A percentile compares a stretch with the other conserved stretches of the same genome.
These are phyloP conservation scores for Candida suzukii DNA, from an alignment of 805 yeast species.

Conservation along the genomic window DNA sequence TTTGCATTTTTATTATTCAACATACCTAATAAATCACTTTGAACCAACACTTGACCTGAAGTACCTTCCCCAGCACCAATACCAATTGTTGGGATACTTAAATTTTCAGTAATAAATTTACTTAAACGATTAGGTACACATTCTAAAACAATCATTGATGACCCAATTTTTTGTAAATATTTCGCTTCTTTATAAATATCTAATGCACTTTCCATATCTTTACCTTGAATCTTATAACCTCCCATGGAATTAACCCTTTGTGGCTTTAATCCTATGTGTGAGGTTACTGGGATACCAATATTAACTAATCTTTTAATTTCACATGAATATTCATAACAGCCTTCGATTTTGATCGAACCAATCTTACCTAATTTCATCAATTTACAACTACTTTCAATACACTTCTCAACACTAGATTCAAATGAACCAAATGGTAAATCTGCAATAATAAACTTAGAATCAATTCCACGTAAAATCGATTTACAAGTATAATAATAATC, in stretches of 20 bases:
- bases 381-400: slow-evolving; percentile 48
- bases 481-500: slow-evolving; percentile 72
- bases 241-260: slow-evolving; percentile 74
- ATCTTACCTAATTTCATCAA: slow-evolving; percentile 52
- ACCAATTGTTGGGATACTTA: slow-evolving; percentile 81
- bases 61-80: slow-evolving; percentile 88
- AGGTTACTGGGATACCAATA: slow-evolving; percentile 83
- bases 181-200: slow-evolving; percentile 59
- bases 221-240: slow-evolving; percentile 87
- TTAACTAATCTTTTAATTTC: slow-evolving; percentile 50
- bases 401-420: slow-evolving; percentile 58
- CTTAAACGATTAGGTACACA: slow-evolving; percentile 80
- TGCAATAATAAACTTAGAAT: slow-evolving; percentile 61
- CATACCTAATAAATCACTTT: slow-evolving; percentile 80
- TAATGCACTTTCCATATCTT: slow-evolving; percentile 44
- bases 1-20: slow-evolving; percentile 50
- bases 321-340: slow-evolving; percentile 52
- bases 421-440: slow-evolving; percentile 89
- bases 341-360: slow-evolving; percentile 81
- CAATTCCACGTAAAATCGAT: slow-evolving; percentile 70
- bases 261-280: slow-evolving; percentile 90
- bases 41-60: slow-evolving; percentile 86
- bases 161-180: slow-evolving; percentile 69
- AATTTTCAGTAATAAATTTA: slow-evolving; percentile 46
- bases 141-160: slow-evolving; percentile 68